Base-by-base conservation (phyloP, 306 rosid species). In the Gastrolobium bilobum region DNA sequence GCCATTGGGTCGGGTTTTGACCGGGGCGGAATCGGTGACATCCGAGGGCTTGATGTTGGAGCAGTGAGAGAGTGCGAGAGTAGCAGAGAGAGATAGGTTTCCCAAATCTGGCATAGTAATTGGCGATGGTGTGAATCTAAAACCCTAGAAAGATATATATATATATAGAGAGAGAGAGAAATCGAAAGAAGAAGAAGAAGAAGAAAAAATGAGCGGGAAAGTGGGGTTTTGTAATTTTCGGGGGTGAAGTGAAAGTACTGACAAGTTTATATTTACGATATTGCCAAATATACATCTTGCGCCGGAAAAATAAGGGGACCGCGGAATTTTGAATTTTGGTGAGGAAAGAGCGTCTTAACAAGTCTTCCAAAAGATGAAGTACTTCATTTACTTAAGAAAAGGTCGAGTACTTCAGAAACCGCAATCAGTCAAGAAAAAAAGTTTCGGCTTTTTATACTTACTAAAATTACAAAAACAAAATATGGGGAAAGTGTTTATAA, bases 31-130 rank as follows among this genome's bases (percentile, higher is more conserved):
- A 42, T 57, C 31, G 65, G 39, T 33, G 43, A 53, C 82, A 59
- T 88, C 90, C 4, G 89, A 6, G 1, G 79, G 31, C 62, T 84
- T 89, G 43, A 81, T 50, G 77, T 58, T 53, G 52, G 93, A 78
- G 80, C 86, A 75, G 4, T 70, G 83, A 20, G 88, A 29, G 63
- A 82, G 75, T 0, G 87, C 13, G 13, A 84, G 86, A 69, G 88
- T 59, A 8, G 87, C 69, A 4, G 98, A 73, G 75, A 86, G 83
- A 0, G 97, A 86, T 1, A 88, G 79, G 56, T 83, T 89, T 1
- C 81, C 97, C 7, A 92, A 87, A 76, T 90, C 97, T 35, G 94
- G 98, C 98, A 94, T 91, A 56, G 56, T 10, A 31, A 11, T 33
- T 60, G 10, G 69, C 1, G 31, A 14, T 7, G 57, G 15, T 42